These are phyloP conservation scores for Fomitopsis pinicola DNA, from an alignment of 1,284 basidiomycete species.

Conservation along the genomic window DNA sequence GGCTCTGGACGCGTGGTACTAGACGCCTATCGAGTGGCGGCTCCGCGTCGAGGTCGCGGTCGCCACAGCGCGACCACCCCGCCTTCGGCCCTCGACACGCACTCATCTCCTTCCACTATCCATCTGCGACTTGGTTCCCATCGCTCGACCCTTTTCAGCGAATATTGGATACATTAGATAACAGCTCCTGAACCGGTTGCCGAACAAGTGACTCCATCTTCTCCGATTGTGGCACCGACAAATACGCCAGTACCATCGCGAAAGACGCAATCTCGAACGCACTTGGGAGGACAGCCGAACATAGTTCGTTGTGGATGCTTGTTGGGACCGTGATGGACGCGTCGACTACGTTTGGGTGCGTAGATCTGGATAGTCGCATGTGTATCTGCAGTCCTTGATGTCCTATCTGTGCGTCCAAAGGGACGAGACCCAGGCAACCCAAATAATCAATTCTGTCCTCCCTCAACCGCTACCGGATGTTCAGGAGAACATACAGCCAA, in stretches of 20 bases:
- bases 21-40: not conserved
- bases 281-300: not conserved
- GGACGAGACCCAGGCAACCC: constrained; percentile 20
- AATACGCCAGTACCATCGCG: not conserved
- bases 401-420: not conserved
- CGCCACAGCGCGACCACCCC: not conserved
- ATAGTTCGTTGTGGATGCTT: not conserved
- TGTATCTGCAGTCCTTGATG: no score
- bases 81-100: not conserved
- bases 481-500: no score
- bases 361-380: not conserved
- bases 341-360: not conserved
- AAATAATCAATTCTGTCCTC: constrained; percentile 12
- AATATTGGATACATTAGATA: not conserved
- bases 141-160: no score
- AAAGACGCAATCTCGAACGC: not conserved
- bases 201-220: not conserved
- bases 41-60: not conserved
- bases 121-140: not conserved
- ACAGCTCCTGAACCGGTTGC: not conserved
- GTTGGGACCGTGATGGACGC: not conserved
- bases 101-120: not conserved
- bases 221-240: not conserved
- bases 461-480: not conserved
- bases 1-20: not conserved